Percentiles rank a stretch among this genome's conserved stretches.
These are phyloP conservation scores for Trametes meyenii DNA, from an alignment of 768 basidiomycete species.

Conservation along the genomic window DNA sequence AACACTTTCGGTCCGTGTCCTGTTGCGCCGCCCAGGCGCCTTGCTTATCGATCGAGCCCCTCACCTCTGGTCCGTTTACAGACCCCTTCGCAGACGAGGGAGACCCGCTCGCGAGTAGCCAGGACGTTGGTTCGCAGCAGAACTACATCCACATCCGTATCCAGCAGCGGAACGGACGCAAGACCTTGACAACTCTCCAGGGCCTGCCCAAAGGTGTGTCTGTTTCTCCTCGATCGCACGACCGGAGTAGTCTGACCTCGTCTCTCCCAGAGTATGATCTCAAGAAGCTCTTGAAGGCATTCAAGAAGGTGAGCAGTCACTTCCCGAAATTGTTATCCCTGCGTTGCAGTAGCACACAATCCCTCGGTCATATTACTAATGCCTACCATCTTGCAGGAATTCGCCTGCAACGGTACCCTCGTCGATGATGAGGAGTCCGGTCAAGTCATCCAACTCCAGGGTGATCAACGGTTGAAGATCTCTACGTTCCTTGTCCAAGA, in stretches of 20 bases:
- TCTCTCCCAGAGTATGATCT: constrained; percentile 79
- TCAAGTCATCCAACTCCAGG: constrained; percentile 97
- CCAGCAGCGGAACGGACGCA: constrained; percentile 98
- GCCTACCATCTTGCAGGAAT: constrained; percentile 60
- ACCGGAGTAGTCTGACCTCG: neutral
- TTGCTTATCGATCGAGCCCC: constrained; percentile 26
- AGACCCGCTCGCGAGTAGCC: constrained; percentile 71
- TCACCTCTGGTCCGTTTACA: constrained; percentile 33
- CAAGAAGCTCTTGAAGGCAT: constrained; percentile 98
- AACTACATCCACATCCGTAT: constrained; percentile 96
- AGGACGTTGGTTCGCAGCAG: constrained; percentile 79
- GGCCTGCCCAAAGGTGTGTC: constrained; percentile 85
- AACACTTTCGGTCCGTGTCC: constrained; percentile 69
- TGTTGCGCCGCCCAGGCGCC: neutral
- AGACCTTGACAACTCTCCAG: constrained; percentile 97
- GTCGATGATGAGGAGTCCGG: constrained; percentile 96
- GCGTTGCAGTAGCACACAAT: neutral
- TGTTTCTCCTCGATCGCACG: constrained; percentile 4
- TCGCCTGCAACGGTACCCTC: constrained; percentile 97
- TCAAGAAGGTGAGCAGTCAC: constrained; percentile 82
- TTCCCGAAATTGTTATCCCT: neutral
- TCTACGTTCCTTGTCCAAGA: constrained; percentile 83
- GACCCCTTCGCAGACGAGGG: constrained; percentile 98
- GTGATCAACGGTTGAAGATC: constrained; percentile 94
- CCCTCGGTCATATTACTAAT: constrained; percentile 10